phyloP scores from a whole-genome alignment of 2,329 filamentous ascomycete genomes.

The Talaromyces marneffei region DNA sequence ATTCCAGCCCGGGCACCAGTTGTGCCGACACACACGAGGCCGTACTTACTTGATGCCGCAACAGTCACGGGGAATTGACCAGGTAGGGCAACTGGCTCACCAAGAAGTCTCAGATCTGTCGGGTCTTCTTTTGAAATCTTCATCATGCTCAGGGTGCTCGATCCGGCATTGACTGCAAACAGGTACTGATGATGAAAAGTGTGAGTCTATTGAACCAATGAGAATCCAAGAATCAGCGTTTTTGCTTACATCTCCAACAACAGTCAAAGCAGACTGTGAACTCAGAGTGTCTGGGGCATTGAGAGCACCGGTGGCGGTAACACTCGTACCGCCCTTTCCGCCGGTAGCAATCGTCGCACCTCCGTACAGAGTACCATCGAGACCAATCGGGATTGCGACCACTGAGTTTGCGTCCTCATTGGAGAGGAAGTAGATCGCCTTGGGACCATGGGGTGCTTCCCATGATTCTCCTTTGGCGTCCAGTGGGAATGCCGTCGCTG shows the following conservation, averaged over 20 bases:
- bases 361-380: constrained; percentile 44
- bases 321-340: constrained; percentile 41
- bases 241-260: constrained; percentile 47
- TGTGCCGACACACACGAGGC: constrained; percentile 34
- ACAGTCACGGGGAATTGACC: constrained; percentile 38
- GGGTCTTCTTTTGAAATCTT: constrained; percentile 28
- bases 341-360: constrained; percentile 44
- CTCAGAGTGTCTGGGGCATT: constrained; percentile 48
- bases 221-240: not conserved
- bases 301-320: constrained; percentile 36
- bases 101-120: constrained; percentile 26
- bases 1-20: constrained; percentile 33
- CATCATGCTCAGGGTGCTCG: constrained; percentile 37
- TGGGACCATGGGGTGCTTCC: constrained; percentile 18
- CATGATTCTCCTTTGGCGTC: not conserved
- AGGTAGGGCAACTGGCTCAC: constrained; percentile 27
- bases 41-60: constrained; percentile 31
- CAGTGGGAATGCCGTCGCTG: not conserved
- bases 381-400: constrained; percentile 45
- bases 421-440: constrained; percentile 53
- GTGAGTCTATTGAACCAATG: not conserved
- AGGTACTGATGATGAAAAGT: constrained; percentile 15
- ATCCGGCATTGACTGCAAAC: constrained; percentile 33
- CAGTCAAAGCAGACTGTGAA: constrained; percentile 47
- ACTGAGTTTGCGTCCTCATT: constrained; percentile 49